phyloP scores from a whole-genome alignment of 768 basidiomycete genomes.

The Leccinum incarnatum region DNA sequence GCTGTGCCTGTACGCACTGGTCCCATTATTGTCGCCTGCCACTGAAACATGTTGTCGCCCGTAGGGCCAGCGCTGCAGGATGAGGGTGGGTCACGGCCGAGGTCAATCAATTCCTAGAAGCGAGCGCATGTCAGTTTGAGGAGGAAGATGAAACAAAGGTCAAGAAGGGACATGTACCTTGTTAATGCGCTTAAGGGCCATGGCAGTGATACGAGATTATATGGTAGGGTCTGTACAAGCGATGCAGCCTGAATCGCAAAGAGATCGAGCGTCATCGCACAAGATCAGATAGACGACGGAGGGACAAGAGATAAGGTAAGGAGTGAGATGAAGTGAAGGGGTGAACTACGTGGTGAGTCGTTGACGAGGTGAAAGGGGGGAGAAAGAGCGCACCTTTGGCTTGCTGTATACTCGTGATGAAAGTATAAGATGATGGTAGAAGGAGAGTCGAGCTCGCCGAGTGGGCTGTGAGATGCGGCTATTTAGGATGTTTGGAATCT shows the following conservation, averaged over 20 bases:
- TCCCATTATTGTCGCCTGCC: slow-evolving; percentile 99
- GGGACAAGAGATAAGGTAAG: neutral
- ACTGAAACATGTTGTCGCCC: slow-evolving; percentile 98
- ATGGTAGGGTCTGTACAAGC: slow-evolving; percentile 15
- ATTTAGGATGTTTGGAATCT: slow-evolving; percentile 36
- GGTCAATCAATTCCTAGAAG: slow-evolving; percentile 93
- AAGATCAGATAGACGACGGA: slow-evolving; percentile 28
- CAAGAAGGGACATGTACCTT: slow-evolving; percentile 55
- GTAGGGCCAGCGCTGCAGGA: slow-evolving; percentile 99
- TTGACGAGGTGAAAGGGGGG: neutral
- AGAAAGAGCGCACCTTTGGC: slow-evolving; percentile 9
- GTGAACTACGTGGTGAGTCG: neutral
- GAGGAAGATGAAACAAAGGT: neutral
- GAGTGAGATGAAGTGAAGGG: neutral
- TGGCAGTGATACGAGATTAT: slow-evolving; percentile 32
- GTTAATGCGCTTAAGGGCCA: slow-evolving; percentile 99
- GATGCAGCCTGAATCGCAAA: slow-evolving; percentile 14
- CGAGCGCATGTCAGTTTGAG: neutral
- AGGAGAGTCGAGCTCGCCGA: slow-evolving; percentile 18
- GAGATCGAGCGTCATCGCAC: slow-evolving; percentile 38
- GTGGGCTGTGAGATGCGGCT: slow-evolving; percentile 19
- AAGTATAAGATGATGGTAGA: slow-evolving; percentile 25
- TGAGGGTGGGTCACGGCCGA: slow-evolving; percentile 98
- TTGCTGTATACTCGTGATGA: neutral
- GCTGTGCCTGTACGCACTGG: slow-evolving; percentile 59